Conservation (phyloP, 495 filamentous ascomycete genomes). For the Penicillium longicatenatum region DNA sequence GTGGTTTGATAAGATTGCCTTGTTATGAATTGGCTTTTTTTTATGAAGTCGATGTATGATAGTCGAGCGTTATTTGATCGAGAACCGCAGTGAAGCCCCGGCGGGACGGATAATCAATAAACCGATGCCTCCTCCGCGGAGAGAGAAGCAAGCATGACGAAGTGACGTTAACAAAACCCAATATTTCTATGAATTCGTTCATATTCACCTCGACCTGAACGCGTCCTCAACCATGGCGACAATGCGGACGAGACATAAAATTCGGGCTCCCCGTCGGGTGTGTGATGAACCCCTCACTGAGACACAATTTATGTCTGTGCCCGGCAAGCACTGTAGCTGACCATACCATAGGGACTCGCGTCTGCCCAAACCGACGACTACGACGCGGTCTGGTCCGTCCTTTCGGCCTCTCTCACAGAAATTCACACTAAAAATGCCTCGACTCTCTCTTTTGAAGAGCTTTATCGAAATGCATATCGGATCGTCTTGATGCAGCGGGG, state of each 20-base stretch:
- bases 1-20: not conserved
- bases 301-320: not conserved
- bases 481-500: conserved; percentile 89
- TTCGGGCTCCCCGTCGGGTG: conserved; percentile 73
- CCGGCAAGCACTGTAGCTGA: conserved; percentile 12
- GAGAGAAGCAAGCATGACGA: conserved; percentile 3
- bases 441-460: conserved; percentile 86
- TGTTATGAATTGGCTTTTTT: not conserved
- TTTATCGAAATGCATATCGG: conserved; percentile 95
- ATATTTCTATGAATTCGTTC: not conserved
- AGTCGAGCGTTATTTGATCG: not conserved
- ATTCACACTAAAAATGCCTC: conserved; percentile 95
- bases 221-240: conserved; percentile 54
- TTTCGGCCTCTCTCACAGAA: conserved; percentile 72
- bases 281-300: conserved; percentile 5
- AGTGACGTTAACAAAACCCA: not conserved
- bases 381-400: conserved; percentile 75
- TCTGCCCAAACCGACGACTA: conserved; percentile 67
- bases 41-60: not conserved
- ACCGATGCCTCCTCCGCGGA: conserved; percentile 28
- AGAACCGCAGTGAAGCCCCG: not conserved
- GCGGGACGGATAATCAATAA: conserved; percentile 11
- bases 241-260: conserved; percentile 66
- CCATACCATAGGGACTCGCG: conserved; percentile 51
- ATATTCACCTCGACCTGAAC: not conserved